A percentile compares a stretch with the other conserved stretches of the same genome.
Evolutionary conservation across 202 grass and related monocot genomes (phyloP).

Genomic region (Saccharum hybrid): DNA sequence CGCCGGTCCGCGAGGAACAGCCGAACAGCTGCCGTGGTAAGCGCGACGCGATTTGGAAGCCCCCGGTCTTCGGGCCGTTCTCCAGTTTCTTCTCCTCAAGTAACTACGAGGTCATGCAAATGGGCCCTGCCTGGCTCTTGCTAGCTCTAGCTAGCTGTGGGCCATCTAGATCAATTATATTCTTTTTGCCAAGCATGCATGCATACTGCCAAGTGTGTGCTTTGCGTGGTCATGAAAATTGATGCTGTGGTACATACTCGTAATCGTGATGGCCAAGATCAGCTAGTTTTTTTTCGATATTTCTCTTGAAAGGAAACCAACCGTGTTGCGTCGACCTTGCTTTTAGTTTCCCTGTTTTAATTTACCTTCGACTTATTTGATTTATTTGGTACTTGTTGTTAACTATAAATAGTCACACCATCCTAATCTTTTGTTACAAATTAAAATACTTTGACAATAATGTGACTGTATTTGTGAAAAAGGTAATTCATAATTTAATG

Average conservation of each 20-base stretch:
- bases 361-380: not conserved
- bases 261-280: slow-evolving; percentile 52
- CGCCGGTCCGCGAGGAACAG: slow-evolving; percentile 16
- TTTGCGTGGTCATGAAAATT: slow-evolving; percentile 40
- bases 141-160: slow-evolving; percentile 15
- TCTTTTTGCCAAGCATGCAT: slow-evolving; percentile 3
- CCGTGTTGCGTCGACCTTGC: not conserved
- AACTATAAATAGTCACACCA: too few species aligned
- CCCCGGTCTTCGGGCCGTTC: slow-evolving; percentile 59
- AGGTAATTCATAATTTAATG: not conserved
- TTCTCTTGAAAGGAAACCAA: slow-evolving; percentile 43
- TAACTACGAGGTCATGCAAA: slow-evolving; percentile 23
- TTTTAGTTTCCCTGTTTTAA: not conserved
- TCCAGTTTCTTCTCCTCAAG: slow-evolving; percentile 56
- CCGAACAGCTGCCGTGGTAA: not conserved
- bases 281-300: not conserved
- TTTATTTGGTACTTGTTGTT: too few species aligned
- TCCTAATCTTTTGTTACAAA: too few species aligned
- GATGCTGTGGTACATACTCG: slow-evolving; percentile 47
- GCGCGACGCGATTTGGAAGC: too few species aligned
- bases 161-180: slow-evolving; percentile 36
- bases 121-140: not conserved
- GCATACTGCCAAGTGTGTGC: slow-evolving; percentile 40
- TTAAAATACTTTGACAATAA: not conserved
- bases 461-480: not conserved